phyloP scores from a whole-genome alignment of 495 filamentous ascomycete genomes.

The Daldinia caldariorum region DNA sequence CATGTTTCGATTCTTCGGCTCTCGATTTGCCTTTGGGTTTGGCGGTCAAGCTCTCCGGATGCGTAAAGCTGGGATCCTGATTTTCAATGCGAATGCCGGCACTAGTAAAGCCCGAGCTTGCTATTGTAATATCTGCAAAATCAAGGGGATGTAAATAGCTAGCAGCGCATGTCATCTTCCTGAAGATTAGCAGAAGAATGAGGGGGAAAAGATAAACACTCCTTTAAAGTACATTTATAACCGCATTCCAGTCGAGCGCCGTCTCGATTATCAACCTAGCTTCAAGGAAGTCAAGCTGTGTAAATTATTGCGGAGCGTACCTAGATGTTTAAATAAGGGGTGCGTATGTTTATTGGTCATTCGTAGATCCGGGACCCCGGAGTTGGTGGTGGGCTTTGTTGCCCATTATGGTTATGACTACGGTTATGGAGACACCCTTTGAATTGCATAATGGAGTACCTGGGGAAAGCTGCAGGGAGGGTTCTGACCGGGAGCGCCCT shows the following conservation, averaged over 20 bases:
- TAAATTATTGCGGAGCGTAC: neutral
- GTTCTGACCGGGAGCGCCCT: conserved; percentile 14
- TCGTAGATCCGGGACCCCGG: neutral
- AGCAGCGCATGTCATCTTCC: neutral
- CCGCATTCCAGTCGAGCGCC: neutral
- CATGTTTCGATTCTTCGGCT: neutral
- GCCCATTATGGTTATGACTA: conserved; percentile 7
- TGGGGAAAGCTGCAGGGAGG: conserved; percentile 35
- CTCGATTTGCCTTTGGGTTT: too few relatives aligned
- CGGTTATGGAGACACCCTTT: conserved; percentile 20
- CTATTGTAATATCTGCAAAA: neutral
- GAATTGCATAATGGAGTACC: conserved; percentile 34
- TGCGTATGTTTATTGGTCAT: neutral
- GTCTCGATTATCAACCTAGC: neutral
- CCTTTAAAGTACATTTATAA: neutral
- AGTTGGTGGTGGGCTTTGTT: neutral
- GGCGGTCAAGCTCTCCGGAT: too few relatives aligned
- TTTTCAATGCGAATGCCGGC: neutral
- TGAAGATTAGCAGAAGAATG: neutral
- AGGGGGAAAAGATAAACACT: too few relatives aligned
- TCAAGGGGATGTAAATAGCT: neutral
- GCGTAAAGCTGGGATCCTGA: neutral
- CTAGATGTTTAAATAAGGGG: conserved; percentile 2
- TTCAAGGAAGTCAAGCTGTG: neutral
- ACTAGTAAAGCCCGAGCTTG: neutral